Conservation (phyloP, 2,329 filamentous ascomycete genomes). For the Microdochium bolleyi region DNA sequence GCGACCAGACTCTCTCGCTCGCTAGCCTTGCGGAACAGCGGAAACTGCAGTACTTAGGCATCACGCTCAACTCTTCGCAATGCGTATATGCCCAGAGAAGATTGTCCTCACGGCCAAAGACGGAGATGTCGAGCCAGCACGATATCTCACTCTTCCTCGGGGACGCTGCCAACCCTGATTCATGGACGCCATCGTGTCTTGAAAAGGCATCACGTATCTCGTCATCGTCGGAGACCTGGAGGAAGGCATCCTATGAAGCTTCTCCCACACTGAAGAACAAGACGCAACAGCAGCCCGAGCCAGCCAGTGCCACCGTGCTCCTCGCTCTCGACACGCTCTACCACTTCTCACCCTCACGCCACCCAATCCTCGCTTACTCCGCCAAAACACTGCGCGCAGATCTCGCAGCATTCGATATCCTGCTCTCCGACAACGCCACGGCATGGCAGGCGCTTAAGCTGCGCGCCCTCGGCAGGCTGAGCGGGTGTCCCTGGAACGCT, state of each 20-base stretch:
- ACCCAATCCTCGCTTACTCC: constrained; percentile 33
- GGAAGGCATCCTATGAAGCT: neutral
- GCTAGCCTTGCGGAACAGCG: constrained; percentile 15
- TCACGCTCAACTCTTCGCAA: constrained; percentile 41
- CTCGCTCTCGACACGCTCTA: constrained; percentile 49
- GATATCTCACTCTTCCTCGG: constrained; percentile 33
- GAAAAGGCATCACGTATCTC: neutral
- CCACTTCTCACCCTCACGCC: constrained; percentile 45
- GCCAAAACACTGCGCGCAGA: constrained; percentile 32
- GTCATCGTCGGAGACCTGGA: neutral
- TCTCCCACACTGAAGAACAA: neutral
- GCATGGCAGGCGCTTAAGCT: constrained; percentile 22
- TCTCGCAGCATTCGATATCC: constrained; percentile 47
- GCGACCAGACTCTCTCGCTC: constrained; percentile 45
- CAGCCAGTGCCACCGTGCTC: constrained; percentile 12
- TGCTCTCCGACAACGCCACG: constrained; percentile 26
- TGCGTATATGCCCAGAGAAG: constrained; percentile 24
- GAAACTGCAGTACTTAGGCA: constrained; percentile 39
- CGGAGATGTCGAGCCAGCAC: constrained; percentile 6
- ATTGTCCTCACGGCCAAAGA: neutral
- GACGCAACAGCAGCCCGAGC: neutral
- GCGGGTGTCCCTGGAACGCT: constrained; percentile 38
- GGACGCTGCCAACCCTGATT: constrained; percentile 37
- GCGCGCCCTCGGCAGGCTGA: constrained; percentile 32
- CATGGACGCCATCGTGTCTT: constrained; percentile 23